Evolutionary conservation across 768 basidiomycete species (phyloP).

Genomic region (Russula sp.): DNA sequence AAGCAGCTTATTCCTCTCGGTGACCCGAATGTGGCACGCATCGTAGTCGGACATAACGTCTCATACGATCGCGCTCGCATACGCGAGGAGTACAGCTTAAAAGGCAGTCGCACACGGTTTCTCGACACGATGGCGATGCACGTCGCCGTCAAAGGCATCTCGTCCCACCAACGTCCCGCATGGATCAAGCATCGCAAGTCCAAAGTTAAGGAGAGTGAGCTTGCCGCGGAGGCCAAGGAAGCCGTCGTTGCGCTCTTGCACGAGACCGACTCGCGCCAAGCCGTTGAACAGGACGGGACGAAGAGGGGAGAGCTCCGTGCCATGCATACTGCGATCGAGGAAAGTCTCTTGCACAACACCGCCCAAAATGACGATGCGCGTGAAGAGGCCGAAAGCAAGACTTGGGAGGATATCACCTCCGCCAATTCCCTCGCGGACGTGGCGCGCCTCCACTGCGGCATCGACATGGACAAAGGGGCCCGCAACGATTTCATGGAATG

Average conservation of each 20-base stretch:
- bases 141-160: constrained; percentile 89
- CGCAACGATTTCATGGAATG: constrained; percentile 71
- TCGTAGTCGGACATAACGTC: constrained; percentile 92
- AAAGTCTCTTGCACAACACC: constrained; percentile 30
- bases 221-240: constrained; percentile 56
- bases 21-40: constrained; percentile 39
- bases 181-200: constrained; percentile 84
- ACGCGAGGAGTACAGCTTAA: constrained; percentile 71
- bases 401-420: constrained; percentile 92
- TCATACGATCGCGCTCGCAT: constrained; percentile 87
- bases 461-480: constrained; percentile 67
- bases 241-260: constrained; percentile 49
- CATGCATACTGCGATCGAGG: constrained; percentile 33
- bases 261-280: constrained; percentile 32
- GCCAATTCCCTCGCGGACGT: constrained; percentile 90
- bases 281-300: constrained; percentile 34
- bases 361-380: constrained; percentile 38
- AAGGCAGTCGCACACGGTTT: constrained; percentile 65
- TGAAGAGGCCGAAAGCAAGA: constrained; percentile 41
- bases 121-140: constrained; percentile 95
- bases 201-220: constrained; percentile 47
- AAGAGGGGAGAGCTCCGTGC: constrained; percentile 35
- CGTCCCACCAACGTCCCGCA: constrained; percentile 86
- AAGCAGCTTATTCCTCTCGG: constrained; percentile 74
- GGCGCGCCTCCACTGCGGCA: constrained; percentile 80